These are phyloP conservation scores for Pythium scleroteichum DNA, from an alignment of 352 stramenopile genomes.

Conservation along the genomic window DNA sequence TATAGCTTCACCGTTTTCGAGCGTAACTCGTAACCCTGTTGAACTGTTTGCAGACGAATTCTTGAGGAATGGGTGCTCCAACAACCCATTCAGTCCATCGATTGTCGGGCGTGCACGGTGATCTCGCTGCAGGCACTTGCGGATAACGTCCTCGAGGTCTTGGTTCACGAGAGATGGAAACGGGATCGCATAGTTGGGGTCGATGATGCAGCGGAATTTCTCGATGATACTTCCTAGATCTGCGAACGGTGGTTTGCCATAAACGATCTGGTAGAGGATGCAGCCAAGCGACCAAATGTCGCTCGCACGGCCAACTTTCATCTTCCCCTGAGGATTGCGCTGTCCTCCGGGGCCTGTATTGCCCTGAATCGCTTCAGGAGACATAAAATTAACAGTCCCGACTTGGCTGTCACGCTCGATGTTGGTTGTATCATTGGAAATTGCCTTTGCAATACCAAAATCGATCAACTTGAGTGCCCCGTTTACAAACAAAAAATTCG, in stretches of 20 bases:
- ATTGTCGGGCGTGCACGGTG: conserved; percentile 80
- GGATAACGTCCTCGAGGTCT: conserved; percentile 85
- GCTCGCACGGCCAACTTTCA: conserved; percentile 88
- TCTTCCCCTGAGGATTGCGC: conserved; percentile 66
- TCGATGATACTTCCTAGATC: conserved; percentile 93
- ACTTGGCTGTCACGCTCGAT: conserved; percentile 96
- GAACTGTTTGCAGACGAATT: conserved; percentile 16
- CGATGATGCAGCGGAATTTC: conserved; percentile 95
- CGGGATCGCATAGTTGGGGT: conserved; percentile 89
- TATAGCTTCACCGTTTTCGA: conserved; percentile 21
- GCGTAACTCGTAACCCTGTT: conserved; percentile 32
- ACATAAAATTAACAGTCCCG: conserved; percentile 98
- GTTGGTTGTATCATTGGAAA: conserved; percentile 97
- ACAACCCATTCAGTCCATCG: conserved; percentile 66
- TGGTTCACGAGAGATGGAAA: conserved; percentile 86
- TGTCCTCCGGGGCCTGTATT: conserved; percentile 51
- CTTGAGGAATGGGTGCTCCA: conserved; percentile 84
- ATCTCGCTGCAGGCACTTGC: conserved; percentile 83
- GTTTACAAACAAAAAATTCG: conserved; percentile 97
- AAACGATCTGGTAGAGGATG: conserved; percentile 98
- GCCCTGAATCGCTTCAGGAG: conserved; percentile 88
- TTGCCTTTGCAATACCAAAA: conserved; percentile 98
- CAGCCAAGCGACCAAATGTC: conserved; percentile 97
- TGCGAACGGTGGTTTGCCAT: conserved; percentile 94
- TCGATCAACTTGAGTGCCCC: conserved; percentile 97